Base-by-base conservation (phyloP, 2,329 filamentous ascomycete genomes). In the Penicillium frequentans region DNA sequence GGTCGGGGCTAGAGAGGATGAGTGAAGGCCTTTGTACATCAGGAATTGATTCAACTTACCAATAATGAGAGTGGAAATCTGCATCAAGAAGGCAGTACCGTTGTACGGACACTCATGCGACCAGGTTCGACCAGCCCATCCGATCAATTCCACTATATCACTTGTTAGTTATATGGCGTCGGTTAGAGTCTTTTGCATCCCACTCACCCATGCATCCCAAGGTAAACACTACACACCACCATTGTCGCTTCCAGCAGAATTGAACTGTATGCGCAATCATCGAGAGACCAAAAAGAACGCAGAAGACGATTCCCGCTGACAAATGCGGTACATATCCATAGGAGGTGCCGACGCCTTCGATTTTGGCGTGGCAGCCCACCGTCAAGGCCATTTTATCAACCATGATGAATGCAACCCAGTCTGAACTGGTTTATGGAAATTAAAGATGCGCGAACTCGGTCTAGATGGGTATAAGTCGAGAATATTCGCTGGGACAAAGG, bases 91-190 rank as follows among this genome's bases (percentile, higher is more conserved):
- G 13, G 79, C 78, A 19, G 74, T 75, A 9, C 68, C 58, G 63
- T 81, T 81, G 61, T 82, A 82, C 0, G 78, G 77, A 50, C 80
- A 82, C 35, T 75, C 63, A 21, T 77, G 66, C 6, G 78, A 79
- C 77, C 77, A 82, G 1, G 77, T 73, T n/a, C 80, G 73, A 16
- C 71, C 79, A 5, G 72, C 54, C 54, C 54, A 56, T 42, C 54
- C 54, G 43, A 53, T 35, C 4, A 60, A n/a, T 35, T 57, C 49
- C 27, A 52, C 54, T 53, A 45, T 29, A 50, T 23, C n/a, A 49
- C 31, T 24, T 6, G 26, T 54, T n/a, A 54, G 33, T 16, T 39
- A 29, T 35, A 24, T 24, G 24, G 24, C 24, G 24, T 24, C 24
- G 24, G 24, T 24, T 24, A 24, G 5, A 24, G 3, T 24, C 24